phyloP scores from a whole-genome alignment of 2,329 filamentous ascomycete genomes.

The Chrysosporium queenslandicum region DNA sequence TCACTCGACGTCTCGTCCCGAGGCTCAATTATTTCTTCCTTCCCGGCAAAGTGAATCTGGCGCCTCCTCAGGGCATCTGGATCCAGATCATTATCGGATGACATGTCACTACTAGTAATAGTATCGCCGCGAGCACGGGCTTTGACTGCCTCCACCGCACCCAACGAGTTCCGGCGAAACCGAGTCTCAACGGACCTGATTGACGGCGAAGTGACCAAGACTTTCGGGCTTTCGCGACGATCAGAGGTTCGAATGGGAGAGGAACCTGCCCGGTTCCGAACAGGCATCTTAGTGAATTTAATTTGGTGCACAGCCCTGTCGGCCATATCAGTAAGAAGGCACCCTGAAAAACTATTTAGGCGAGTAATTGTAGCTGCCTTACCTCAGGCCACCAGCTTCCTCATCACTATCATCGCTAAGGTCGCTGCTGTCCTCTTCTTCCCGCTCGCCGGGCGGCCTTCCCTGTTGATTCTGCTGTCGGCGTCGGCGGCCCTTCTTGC shows the following conservation, averaged over 20 bases:
- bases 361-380: slow-evolving; percentile 24
- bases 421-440: slow-evolving; percentile 58
- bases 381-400: slow-evolving; percentile 40
- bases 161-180: slow-evolving; percentile 47
- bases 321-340: neutral
- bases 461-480: slow-evolving; percentile 19
- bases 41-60: slow-evolving; percentile 40
- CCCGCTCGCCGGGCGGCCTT: slow-evolving; percentile 35
- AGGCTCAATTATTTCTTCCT: slow-evolving; percentile 30
- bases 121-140: slow-evolving; percentile 51
- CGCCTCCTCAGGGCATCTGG: slow-evolving; percentile 45
- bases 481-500: slow-evolving; percentile 13
- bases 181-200: slow-evolving; percentile 39
- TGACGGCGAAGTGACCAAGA: slow-evolving; percentile 49
- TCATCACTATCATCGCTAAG: slow-evolving; percentile 58
- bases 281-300: slow-evolving; percentile 91
- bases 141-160: slow-evolving; percentile 45
- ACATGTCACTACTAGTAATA: slow-evolving; percentile 56
- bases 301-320: slow-evolving; percentile 73
- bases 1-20: slow-evolving; percentile 15
- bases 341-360: neutral
- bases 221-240: slow-evolving; percentile 37
- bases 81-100: slow-evolving; percentile 54
- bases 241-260: slow-evolving; percentile 61
- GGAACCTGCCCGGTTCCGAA: slow-evolving; percentile 74